Evolutionary conservation across 345 rosid species (phyloP).

Genomic region (Dovyalis caffra): DNA sequence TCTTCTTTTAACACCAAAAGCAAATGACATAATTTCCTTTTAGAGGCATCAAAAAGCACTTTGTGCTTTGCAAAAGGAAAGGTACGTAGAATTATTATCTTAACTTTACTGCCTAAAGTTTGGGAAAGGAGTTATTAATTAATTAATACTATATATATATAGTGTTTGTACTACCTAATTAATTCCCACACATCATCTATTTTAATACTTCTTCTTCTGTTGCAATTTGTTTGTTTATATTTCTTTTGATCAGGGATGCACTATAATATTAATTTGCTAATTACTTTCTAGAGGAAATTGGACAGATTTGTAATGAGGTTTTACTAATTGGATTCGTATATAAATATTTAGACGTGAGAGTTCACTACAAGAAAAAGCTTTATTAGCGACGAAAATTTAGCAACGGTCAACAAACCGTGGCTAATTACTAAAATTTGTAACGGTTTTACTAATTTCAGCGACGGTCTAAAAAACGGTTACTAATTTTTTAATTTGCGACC

Average conservation of each 20-base stretch:
- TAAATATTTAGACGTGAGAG: too few species aligned
- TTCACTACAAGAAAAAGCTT: too few species aligned
- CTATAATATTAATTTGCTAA: background rate
- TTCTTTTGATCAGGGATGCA: background rate
- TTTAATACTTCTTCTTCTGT: background rate
- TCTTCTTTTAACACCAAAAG: conserved; percentile 10
- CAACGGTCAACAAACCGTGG: too few species aligned
- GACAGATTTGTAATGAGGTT: too few species aligned
- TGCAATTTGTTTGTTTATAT: background rate
- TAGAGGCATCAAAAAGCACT: conserved; percentile 22
- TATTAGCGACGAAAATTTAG: too few species aligned
- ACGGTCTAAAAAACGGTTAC: too few species aligned
- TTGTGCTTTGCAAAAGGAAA: conserved; percentile 29
- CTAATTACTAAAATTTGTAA: too few species aligned
- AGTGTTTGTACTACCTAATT: background rate
- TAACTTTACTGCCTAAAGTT: conserved; percentile 15
- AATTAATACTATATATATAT: background rate
- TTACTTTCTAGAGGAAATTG: background rate
- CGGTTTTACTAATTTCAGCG: too few species aligned
- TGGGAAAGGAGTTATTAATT: conserved; percentile 4
- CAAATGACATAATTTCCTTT: conserved; percentile 25
- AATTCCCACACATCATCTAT: too few species aligned
- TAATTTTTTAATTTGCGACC: too few species aligned
- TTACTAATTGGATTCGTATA: too few species aligned
- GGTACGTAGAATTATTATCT: background rate